phyloP scores from a whole-genome alignment of 805 yeast species.

The Torulaspora quercuum region DNA sequence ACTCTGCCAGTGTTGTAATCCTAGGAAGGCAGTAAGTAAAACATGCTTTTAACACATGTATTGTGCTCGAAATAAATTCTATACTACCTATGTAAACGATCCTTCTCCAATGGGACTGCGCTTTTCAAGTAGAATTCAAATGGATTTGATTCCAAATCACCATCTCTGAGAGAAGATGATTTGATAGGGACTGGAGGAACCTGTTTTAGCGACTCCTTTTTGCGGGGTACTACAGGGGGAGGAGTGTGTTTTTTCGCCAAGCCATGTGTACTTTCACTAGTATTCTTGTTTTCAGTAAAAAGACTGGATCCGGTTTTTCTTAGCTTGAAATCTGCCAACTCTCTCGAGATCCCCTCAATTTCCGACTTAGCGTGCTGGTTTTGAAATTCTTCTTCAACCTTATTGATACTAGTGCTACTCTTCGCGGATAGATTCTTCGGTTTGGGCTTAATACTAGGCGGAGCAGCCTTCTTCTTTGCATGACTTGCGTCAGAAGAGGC shows the following conservation, averaged over 20 bases:
- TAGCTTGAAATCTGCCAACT: slow-evolving; percentile 16
- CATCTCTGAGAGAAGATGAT: slow-evolving; percentile 9
- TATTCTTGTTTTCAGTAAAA: background rate
- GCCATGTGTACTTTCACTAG: background rate
- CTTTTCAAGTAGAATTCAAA: slow-evolving; percentile 38
- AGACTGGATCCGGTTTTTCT: slow-evolving; percentile 16
- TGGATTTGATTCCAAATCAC: slow-evolving; percentile 33
- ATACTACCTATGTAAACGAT: slow-evolving; percentile 35
- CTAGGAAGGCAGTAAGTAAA: no score
- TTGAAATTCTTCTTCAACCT: background rate
- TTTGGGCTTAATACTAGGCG: slow-evolving; percentile 34
- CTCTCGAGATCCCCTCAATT: slow-evolving; percentile 14
- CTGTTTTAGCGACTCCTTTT: slow-evolving; percentile 17
- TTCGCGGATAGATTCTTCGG: slow-evolving; percentile 18
- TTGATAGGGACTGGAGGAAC: slow-evolving; percentile 23
- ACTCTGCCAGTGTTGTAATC: no score
- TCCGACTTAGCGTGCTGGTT: slow-evolving; percentile 1
- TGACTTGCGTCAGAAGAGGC: slow-evolving; percentile 1
- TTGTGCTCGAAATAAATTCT: no score
- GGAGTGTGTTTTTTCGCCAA: slow-evolving; percentile 4
- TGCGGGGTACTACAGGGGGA: slow-evolving; percentile 23
- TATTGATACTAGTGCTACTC: slow-evolving; percentile 1
- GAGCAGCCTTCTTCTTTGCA: slow-evolving; percentile 14
- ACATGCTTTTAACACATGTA: no score
- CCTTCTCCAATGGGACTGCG: slow-evolving; percentile 39